Evolutionary conservation across 768 basidiomycete genomes (phyloP).

Genomic region (Boletus patriciae): DNA sequence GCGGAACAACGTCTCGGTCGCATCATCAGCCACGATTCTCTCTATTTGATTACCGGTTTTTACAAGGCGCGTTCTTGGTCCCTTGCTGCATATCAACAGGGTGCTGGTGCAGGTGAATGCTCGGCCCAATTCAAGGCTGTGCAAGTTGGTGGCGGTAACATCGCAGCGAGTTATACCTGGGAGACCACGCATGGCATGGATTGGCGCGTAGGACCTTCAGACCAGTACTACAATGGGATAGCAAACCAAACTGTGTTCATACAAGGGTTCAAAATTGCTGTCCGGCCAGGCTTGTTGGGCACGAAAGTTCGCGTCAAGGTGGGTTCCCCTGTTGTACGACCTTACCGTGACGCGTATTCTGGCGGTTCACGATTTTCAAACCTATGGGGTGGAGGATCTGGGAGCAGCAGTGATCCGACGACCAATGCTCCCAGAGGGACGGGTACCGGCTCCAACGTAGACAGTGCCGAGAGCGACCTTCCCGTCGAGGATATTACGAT

Average conservation of each 20-base stretch:
- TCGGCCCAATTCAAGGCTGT: slow-evolving; percentile 14
- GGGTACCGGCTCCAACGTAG: neutral
- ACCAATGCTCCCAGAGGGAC: neutral
- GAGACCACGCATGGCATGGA: slow-evolving; percentile 11
- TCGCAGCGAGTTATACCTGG: slow-evolving; percentile 14
- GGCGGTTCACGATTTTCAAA: neutral
- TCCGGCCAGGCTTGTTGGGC: slow-evolving; percentile 1
- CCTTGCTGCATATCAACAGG: slow-evolving; percentile 19
- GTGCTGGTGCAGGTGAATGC: neutral
- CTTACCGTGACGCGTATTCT: neutral
- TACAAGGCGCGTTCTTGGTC: slow-evolving; percentile 28
- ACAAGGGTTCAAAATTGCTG: slow-evolving; percentile 19
- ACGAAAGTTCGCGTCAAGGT: slow-evolving; percentile 2
- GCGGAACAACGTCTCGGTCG: slow-evolving; percentile 20
- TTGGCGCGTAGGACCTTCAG: slow-evolving; percentile 7
- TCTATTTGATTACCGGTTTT: slow-evolving; percentile 25
- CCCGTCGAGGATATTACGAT: neutral
- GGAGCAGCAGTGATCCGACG: neutral
- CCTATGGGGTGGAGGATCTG: neutral
- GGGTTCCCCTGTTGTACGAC: neutral
- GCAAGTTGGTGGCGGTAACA: slow-evolving; percentile 12
- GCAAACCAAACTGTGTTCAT: slow-evolving; percentile 26
- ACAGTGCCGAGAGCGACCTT: neutral
- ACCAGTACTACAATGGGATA: slow-evolving; percentile 2
- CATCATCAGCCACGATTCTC: slow-evolving; percentile 21